Evolutionary conservation across 2,329 filamentous ascomycete genomes (phyloP).

Genomic region (Fusarium temperatum): DNA sequence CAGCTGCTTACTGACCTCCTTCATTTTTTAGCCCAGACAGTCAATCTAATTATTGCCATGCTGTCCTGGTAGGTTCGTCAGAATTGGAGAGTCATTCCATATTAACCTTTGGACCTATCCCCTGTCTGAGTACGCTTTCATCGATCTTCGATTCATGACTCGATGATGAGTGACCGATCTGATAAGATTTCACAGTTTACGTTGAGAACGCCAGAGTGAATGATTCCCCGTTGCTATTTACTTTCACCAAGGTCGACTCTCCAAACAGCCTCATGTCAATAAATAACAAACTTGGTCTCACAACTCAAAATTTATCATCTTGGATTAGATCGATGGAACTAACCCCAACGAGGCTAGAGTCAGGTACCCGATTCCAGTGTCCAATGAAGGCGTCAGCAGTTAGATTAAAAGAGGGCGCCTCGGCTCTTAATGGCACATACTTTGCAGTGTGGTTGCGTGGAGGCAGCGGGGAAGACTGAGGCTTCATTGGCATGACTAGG

Average conservation of each 20-base stretch:
- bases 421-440: constrained; percentile 2
- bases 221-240: constrained; percentile 20
- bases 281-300: constrained; percentile 22
- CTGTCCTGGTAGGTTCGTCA: background rate
- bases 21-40: constrained; percentile 5
- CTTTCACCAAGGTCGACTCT: background rate
- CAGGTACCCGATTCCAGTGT: constrained; percentile 30
- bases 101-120: background rate
- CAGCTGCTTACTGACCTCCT: constrained; percentile 25
- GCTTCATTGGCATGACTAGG: constrained; percentile 18
- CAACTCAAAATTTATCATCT: constrained; percentile 21
- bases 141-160: background rate
- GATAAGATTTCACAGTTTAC: background rate
- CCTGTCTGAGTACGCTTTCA: background rate
- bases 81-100: background rate
- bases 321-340: constrained; percentile 28
- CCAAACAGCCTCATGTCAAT: constrained; percentile 34
- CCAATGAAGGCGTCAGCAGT: constrained; percentile 16
- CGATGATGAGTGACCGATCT: background rate
- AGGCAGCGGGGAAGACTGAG: constrained; percentile 29
- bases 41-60: background rate
- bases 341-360: constrained; percentile 30
- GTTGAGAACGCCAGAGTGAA: background rate
- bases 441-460: constrained; percentile 3
- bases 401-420: constrained; percentile 28